These are phyloP conservation scores for Mycena maculata DNA, from an alignment of 768 basidiomycete genomes.

Conservation along the genomic window DNA sequence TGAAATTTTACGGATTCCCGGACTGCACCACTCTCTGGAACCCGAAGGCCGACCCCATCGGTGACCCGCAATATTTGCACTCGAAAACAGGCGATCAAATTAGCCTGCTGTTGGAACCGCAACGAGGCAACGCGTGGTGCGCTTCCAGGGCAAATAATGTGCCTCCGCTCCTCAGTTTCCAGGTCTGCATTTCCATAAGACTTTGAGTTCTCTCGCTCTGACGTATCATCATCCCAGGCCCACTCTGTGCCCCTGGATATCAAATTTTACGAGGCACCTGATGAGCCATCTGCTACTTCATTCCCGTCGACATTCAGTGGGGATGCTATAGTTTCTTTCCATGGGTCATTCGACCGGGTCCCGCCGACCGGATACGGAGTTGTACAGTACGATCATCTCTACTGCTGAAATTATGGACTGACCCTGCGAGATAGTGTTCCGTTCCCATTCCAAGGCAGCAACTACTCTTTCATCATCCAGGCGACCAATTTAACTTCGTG, in stretches of 20 bases:
- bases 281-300: conserved; percentile 19
- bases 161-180: conserved; percentile 53
- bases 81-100: conserved; percentile 51
- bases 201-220: neutral
- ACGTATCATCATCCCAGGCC: conserved; percentile 43
- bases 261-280: conserved; percentile 49
- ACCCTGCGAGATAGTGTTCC: conserved; percentile 38
- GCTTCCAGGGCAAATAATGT: conserved; percentile 47
- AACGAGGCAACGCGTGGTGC: conserved; percentile 50
- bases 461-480: conserved; percentile 50
- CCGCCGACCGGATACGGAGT: conserved; percentile 62
- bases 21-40: conserved; percentile 60
- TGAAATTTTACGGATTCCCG: conserved; percentile 53
- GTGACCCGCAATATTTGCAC: conserved; percentile 50
- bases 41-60: conserved; percentile 52
- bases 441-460: conserved; percentile 34
- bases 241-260: conserved; percentile 61
- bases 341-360: conserved; percentile 53
- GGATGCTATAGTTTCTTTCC: conserved; percentile 59
- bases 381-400: conserved; percentile 44
- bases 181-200: conserved; percentile 41
- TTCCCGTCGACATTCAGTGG: conserved; percentile 45
- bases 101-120: conserved; percentile 49
- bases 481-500: conserved; percentile 51
- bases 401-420: neutral